Evolutionary conservation across 192 early-diverging fungal species (phyloP).

Genomic region (Backusella tarrabulga): DNA sequence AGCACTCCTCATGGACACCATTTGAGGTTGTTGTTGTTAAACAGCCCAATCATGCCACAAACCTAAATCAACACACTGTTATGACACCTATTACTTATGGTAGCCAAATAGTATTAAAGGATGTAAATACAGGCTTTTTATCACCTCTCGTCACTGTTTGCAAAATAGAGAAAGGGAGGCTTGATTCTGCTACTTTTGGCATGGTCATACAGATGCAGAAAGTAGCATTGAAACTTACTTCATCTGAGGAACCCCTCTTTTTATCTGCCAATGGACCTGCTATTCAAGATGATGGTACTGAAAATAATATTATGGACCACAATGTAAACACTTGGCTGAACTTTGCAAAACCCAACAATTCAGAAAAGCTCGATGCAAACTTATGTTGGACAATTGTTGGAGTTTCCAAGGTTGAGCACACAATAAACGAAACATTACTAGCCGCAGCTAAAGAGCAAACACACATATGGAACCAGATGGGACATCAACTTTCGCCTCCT

Average conservation of each 20-base stretch:
- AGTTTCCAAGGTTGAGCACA: slow-evolving; percentile 56
- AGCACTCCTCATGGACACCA: slow-evolving; percentile 58
- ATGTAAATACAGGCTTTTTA: slow-evolving; percentile 58
- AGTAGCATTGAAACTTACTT: slow-evolving; percentile 55
- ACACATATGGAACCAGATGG: not conserved
- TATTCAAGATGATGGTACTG: not conserved
- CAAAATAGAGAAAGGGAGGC: slow-evolving; percentile 75
- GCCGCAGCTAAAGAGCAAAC: not conserved
- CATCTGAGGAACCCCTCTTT: slow-evolving; percentile 37
- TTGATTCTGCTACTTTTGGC: slow-evolving; percentile 57
- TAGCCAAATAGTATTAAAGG: slow-evolving; percentile 68
- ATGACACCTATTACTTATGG: slow-evolving; percentile 63
- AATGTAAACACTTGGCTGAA: slow-evolving; percentile 8
- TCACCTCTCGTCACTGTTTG: slow-evolving; percentile 72
- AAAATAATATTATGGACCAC: not conserved
- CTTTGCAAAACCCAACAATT: not conserved
- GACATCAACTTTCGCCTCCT: slow-evolving; percentile 22
- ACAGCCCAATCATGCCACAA: not conserved
- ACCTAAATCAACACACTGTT: not conserved
- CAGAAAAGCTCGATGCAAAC: slow-evolving; percentile 65
- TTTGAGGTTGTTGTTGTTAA: slow-evolving; percentile 52
- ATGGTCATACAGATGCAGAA: slow-evolving; percentile 87
- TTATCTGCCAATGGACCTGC: slow-evolving; percentile 41
- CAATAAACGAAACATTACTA: not conserved
- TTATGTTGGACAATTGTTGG: slow-evolving; percentile 86